Evolutionary conservation across 768 basidiomycete species (phyloP).

Genomic region (Chalciporus piperatus): DNA sequence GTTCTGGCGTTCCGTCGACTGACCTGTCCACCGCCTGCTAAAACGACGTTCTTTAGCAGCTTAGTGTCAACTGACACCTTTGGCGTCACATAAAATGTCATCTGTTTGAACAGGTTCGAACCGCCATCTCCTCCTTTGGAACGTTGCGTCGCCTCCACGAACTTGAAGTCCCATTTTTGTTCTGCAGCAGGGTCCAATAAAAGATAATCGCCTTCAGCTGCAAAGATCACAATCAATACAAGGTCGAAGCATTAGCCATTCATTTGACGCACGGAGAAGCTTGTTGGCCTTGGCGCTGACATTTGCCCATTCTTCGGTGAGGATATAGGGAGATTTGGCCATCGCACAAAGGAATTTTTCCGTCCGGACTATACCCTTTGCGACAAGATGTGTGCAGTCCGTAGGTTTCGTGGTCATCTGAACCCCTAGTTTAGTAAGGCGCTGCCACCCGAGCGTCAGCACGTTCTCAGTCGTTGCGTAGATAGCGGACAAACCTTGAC

Average conservation of each 20-base stretch:
- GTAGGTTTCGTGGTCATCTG: conserved; percentile 55
- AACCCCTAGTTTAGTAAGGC: conserved; percentile 62
- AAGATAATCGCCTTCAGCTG: conserved; percentile 63
- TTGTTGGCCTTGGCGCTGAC: conserved; percentile 53
- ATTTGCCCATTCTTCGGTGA: conserved; percentile 68
- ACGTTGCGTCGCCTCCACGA: conserved; percentile 56
- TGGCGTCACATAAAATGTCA: conserved; percentile 73
- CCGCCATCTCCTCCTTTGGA: conserved; percentile 48
- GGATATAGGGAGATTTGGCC: conserved; percentile 55
- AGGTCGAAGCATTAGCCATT: neutral
- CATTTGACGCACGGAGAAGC: conserved; percentile 56
- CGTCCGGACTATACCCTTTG: conserved; percentile 68
- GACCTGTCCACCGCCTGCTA: conserved; percentile 71
- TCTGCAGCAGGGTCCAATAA: conserved; percentile 64
- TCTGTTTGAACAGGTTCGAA: conserved; percentile 54
- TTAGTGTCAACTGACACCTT: conserved; percentile 57
- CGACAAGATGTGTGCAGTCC: conserved; percentile 80
- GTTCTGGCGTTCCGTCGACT: conserved; percentile 5
- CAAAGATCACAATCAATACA: neutral
- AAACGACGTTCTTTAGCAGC: conserved; percentile 66
- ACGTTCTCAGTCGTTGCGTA: neutral
- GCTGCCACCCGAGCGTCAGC: conserved; percentile 36
- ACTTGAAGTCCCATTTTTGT: conserved; percentile 60
- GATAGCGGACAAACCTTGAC: conserved; percentile 46
- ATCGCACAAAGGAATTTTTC: conserved; percentile 87